Evolutionary conservation across 306 rosid genomes (phyloP).

Genomic region (Vachellia pachyceras): DNA sequence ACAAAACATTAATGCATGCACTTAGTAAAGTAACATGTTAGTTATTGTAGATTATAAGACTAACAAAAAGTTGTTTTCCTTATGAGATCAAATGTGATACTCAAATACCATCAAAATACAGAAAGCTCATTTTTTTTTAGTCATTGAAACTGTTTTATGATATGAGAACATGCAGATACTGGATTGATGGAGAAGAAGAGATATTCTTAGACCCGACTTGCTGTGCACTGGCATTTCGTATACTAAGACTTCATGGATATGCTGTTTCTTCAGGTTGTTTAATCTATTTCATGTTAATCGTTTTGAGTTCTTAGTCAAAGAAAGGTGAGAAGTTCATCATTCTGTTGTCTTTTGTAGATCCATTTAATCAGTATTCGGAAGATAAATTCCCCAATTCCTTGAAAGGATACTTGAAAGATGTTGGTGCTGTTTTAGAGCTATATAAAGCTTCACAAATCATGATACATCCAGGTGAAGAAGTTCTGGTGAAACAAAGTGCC

Average conservation of each 20-base stretch:
- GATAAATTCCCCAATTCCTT: slow-evolving; percentile 62
- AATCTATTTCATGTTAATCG: not conserved
- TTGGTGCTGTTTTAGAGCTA: slow-evolving; percentile 63
- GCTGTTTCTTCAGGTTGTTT: slow-evolving; percentile 26
- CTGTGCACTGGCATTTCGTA: slow-evolving; percentile 25
- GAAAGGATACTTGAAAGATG: slow-evolving; percentile 78
- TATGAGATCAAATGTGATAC: not conserved
- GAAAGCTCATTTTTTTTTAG: not conserved
- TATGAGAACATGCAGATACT: slow-evolving; percentile 7
- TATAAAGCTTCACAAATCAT: slow-evolving; percentile 74
- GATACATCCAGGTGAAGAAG: slow-evolving; percentile 64
- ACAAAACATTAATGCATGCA: slow-evolving; percentile 1
- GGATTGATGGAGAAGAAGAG: slow-evolving; percentile 11
- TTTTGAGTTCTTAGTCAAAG: not conserved
- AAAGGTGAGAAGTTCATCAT: slow-evolving; percentile 15
- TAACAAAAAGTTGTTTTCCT: not conserved
- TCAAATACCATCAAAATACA: not conserved
- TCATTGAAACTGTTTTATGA: not conserved
- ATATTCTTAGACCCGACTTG: slow-evolving; percentile 22
- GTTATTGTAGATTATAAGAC: not conserved
- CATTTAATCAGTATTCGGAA: slow-evolving; percentile 65
- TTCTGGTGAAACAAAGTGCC: slow-evolving; percentile 57
- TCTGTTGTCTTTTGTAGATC: slow-evolving; percentile 54
- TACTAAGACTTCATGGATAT: slow-evolving; percentile 17
- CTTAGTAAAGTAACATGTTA: not conserved